A percentile compares a stretch with the other conserved stretches of the same genome.
Evolutionary conservation across 1,139 yeast species (phyloP).

Genomic region (Saccharomyces pastorianus): DNA sequence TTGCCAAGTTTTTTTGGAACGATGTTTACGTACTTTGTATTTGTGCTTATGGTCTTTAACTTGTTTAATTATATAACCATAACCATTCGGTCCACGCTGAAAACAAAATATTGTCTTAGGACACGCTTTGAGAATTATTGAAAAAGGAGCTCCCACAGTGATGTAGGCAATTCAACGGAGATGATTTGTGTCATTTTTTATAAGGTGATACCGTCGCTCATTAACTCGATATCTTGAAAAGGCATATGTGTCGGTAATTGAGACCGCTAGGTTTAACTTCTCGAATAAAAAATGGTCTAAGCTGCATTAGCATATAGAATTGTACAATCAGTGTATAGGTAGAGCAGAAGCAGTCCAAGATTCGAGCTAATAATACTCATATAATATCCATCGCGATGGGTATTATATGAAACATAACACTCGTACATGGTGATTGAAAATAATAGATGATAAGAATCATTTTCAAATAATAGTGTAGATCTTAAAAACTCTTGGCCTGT

Average conservation of each 20-base stretch:
- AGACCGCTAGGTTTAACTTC: neutral
- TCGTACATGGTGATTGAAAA: neutral
- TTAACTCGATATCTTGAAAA: no score
- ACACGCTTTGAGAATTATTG: neutral
- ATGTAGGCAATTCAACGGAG: neutral
- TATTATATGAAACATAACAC: neutral
- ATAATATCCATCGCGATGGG: neutral
- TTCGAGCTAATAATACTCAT: neutral
- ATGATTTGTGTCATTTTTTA: neutral
- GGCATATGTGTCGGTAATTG: neutral
- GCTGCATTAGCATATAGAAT: neutral
- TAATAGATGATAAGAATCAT: neutral
- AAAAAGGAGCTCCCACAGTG: neutral
- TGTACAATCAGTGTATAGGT: neutral
- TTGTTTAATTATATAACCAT: neutral
- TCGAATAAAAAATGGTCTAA: neutral
- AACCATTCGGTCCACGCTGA: neutral
- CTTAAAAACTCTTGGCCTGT: neutral
- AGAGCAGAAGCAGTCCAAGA: neutral
- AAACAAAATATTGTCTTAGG: neutral
- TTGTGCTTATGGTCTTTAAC: neutral
- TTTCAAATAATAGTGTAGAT: neutral
- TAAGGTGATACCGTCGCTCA: neutral
- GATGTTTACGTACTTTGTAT: neutral
- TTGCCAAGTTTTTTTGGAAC: neutral